These are phyloP conservation scores for Metschnikowia drakensbergensis DNA, from an alignment of 805 yeast species.

Conservation along the genomic window DNA sequence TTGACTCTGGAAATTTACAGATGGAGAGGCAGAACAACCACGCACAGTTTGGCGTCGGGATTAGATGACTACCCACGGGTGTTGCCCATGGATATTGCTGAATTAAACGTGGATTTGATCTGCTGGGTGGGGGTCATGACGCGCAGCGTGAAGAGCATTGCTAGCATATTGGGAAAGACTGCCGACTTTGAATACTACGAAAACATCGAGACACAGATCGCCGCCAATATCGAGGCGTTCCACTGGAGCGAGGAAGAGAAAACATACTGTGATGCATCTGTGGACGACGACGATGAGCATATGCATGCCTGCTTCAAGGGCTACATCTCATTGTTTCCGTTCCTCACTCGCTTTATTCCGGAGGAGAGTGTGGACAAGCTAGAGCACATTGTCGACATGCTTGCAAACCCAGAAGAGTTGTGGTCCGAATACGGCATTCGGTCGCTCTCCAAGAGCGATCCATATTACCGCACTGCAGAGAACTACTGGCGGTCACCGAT, in stretches of 20 bases:
- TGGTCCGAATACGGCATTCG: slow-evolving; percentile 80
- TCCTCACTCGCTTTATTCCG: slow-evolving; percentile 61
- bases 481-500: slow-evolving; percentile 95
- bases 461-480: slow-evolving; percentile 69
- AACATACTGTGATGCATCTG: slow-evolving; percentile 79
- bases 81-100: slow-evolving; percentile 75
- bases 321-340: slow-evolving; percentile 82
- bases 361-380: slow-evolving; percentile 45
- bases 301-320: slow-evolving; percentile 82
- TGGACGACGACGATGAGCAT: slow-evolving; percentile 67
- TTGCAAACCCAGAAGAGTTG: slow-evolving; percentile 67
- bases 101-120: slow-evolving; percentile 82
- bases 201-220: slow-evolving; percentile 51
- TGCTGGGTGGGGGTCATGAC: slow-evolving; percentile 96
- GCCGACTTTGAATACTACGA: slow-evolving; percentile 58
- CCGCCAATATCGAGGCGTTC: slow-evolving; percentile 60
- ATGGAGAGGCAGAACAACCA: slow-evolving; percentile 88
- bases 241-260: slow-evolving; percentile 75
- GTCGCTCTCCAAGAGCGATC: slow-evolving; percentile 68
- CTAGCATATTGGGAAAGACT: slow-evolving; percentile 52
- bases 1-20: slow-evolving; percentile 62
- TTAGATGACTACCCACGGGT: slow-evolving; percentile 94
- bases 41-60: slow-evolving; percentile 89
- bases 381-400: slow-evolving; percentile 48
- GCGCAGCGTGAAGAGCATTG: slow-evolving; percentile 69